These are phyloP conservation scores for Fragaria iinumae DNA, from an alignment of 306 rosid genomes.

Conservation along the genomic window DNA sequence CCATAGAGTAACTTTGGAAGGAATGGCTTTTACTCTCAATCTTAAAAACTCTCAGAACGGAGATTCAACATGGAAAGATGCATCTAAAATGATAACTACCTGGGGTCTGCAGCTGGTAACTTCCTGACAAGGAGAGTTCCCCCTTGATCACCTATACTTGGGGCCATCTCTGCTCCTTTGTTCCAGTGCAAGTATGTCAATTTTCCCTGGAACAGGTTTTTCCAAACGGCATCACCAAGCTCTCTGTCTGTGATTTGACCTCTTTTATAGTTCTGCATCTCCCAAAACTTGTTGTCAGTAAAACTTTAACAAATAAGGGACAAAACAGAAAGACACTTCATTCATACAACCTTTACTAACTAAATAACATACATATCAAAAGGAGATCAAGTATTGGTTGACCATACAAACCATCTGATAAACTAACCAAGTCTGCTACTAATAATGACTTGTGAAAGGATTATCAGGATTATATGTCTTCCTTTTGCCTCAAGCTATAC, in stretches of 20 bases:
- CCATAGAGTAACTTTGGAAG: not conserved
- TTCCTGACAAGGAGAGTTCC: constrained; percentile 86
- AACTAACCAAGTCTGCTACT: not conserved
- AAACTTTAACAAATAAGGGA: constrained; percentile 10
- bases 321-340: not conserved
- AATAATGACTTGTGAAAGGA: not conserved
- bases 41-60: constrained; percentile 11
- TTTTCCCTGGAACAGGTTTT: constrained; percentile 55
- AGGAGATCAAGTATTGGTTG: constrained; percentile 5
- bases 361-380: constrained; percentile 9
- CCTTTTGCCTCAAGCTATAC: not conserved
- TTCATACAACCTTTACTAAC: not conserved
- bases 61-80: constrained; percentile 19
- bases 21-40: constrained; percentile 3
- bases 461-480: not conserved
- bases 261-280: constrained; percentile 57
- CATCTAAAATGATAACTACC: constrained; percentile 39
- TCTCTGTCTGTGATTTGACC: constrained; percentile 57
- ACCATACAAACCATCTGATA: constrained; percentile 8
- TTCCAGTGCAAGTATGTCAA: constrained; percentile 79
- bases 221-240: constrained; percentile 47
- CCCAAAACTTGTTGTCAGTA: constrained; percentile 24
- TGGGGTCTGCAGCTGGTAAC: constrained; percentile 57
- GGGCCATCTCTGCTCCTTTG: constrained; percentile 87
- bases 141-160: constrained; percentile 54